Conservation (phyloP, 2,329 filamentous ascomycete genomes). For the Ilyonectria robusta region DNA sequence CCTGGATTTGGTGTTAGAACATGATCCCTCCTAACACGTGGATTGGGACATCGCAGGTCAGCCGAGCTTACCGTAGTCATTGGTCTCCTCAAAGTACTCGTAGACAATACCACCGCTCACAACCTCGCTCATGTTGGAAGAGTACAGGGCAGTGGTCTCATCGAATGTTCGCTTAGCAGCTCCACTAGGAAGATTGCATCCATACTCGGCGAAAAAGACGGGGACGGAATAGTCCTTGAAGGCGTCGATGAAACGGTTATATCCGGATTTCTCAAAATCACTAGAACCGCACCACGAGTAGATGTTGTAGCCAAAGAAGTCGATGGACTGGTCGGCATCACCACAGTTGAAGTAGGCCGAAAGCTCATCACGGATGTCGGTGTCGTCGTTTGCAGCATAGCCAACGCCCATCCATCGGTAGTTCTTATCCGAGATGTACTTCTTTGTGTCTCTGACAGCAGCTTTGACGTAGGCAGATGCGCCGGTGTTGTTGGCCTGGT, state of each 20-base stretch:
- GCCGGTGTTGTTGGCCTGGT: slow-evolving; percentile 87
- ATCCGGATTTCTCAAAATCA: slow-evolving; percentile 82
- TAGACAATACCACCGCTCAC: slow-evolving; percentile 98
- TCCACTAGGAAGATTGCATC: slow-evolving; percentile 81
- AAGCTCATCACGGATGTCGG: slow-evolving; percentile 83
- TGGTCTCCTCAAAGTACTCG: slow-evolving; percentile 95
- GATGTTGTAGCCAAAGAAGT: slow-evolving; percentile 99
- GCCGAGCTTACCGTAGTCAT: slow-evolving; percentile 78
- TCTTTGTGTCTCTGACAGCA: slow-evolving; percentile 94
- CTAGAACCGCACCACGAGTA: slow-evolving; percentile 98
- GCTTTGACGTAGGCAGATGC: slow-evolving; percentile 98
- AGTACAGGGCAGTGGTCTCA: slow-evolving; percentile 87
- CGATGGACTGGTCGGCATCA: slow-evolving; percentile 74
- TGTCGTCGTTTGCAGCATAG: slow-evolving; percentile 96
- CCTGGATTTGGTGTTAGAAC: slow-evolving; percentile 13
- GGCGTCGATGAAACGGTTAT: slow-evolving; percentile 85
- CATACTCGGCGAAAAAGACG: slow-evolving; percentile 98
- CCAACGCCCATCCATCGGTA: slow-evolving; percentile 89
- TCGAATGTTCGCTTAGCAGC: slow-evolving; percentile 81
- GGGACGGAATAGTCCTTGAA: slow-evolving; percentile 92
- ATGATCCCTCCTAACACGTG: neutral
- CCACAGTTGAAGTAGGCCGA: slow-evolving; percentile 97
- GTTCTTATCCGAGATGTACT: slow-evolving; percentile 86
- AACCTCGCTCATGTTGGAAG: slow-evolving; percentile 83
- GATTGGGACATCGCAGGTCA: no score